phyloP scores from a whole-genome alignment of 2,329 filamentous ascomycete genomes.

The Colletotrichum tamarilloi region DNA sequence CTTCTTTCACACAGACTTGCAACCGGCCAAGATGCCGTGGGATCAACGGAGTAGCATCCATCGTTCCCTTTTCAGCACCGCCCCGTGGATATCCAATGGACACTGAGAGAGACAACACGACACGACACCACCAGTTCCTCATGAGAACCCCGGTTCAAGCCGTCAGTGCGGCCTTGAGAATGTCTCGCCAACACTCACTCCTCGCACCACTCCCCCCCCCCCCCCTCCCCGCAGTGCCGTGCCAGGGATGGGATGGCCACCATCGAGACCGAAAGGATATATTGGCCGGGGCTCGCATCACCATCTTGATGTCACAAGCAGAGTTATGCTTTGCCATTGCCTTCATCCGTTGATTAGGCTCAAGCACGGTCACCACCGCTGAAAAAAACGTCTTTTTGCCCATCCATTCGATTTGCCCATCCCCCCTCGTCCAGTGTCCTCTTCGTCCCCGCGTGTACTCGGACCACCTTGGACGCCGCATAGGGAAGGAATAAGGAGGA shows the following conservation, averaged over 20 bases:
- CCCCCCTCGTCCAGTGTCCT: constrained; percentile 3
- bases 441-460: constrained; percentile 1
- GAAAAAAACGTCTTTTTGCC: constrained; percentile 19
- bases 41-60: constrained; percentile 21
- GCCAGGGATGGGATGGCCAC: constrained; percentile 4
- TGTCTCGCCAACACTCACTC: constrained; percentile 21
- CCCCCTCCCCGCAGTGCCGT: constrained; percentile 1
- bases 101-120: constrained; percentile 27
- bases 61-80: constrained; percentile 16
- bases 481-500: constrained; percentile 18
- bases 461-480: background rate
- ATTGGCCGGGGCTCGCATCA: constrained; percentile 26
- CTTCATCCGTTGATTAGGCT: constrained; percentile 24
- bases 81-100: constrained; percentile 7
- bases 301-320: constrained; percentile 17
- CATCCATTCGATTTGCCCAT: constrained; percentile 14
- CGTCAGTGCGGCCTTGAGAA: constrained; percentile 26
- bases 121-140: constrained; percentile 23
- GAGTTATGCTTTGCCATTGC: constrained; percentile 23
- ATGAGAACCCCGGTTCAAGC: constrained; percentile 20
- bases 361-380: constrained; percentile 23
- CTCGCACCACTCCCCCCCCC: constrained; percentile 8
- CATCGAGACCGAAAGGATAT: constrained; percentile 20
- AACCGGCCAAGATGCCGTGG: constrained; percentile 27
- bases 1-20: constrained; percentile 23